Base-by-base conservation (phyloP, 768 basidiomycete genomes). In the Lactarius vividus region DNA sequence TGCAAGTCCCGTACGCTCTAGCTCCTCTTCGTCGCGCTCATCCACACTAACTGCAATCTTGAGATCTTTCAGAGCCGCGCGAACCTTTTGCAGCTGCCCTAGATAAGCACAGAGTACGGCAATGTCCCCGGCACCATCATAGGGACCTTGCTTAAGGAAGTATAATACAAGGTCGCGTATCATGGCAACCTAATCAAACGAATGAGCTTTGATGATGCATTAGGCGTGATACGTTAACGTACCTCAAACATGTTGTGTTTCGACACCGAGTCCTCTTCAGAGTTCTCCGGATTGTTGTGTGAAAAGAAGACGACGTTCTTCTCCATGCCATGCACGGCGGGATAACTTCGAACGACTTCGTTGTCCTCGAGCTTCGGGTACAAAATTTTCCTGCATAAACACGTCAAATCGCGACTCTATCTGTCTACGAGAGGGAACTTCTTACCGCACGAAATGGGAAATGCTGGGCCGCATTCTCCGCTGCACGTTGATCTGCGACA, bases 401-500 rank as follows among this genome's bases (percentile, higher is more conserved):
- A 8, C 16, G 16, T 37, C 20, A 33, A 8, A 15, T 18, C 23
- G 53, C 23, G 13, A 62, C 55, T 64, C 64, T 57, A 29, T 29
- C 10, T 6, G 11, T 31, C 16, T 40, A 37, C 23, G 18, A 11
- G 18, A 40, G 29, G 55, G 61, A 8, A 40, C 44, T 26, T 61
- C 75, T 20, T 64, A 84, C 87, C 86, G 74, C 64, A 88, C 82
- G 7, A 90, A 75, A 39, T 81, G 79, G 0, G 89, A 86, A 52
- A 92, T 91, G 4, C 74, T 70, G 0, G 90, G 90, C 6, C 88
- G 79, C 91, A 92, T 92, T 16, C 91, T 81, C 1, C 91, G 78
- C 72, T 92, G 91, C 0, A 89, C 83, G 70, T 88, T 80, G 15
- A 92, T 85, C 40, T 81, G 82, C 1, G 88, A 87, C 89, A 92